phyloP scores from a whole-genome alignment of 768 basidiomycete species.

The Psilocybe cubensis region DNA sequence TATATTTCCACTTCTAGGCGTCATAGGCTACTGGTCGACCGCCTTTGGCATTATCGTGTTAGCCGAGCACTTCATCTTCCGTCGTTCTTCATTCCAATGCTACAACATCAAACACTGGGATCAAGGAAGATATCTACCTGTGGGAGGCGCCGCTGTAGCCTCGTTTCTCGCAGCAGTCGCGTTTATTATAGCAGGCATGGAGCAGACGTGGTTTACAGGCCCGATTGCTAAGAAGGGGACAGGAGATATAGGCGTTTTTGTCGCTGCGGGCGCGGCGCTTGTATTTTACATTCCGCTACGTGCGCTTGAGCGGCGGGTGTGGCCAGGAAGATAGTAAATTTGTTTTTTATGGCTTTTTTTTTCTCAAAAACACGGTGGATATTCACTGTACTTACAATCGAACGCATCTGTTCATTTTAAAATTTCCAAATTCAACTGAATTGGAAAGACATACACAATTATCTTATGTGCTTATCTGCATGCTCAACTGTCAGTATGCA shows the following conservation, averaged over 20 bases:
- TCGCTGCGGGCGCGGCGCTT: conserved; percentile 52
- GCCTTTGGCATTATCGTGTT: conserved; percentile 63
- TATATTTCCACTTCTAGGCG: conserved; percentile 34
- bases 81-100: conserved; percentile 51
- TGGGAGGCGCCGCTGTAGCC: conserved; percentile 62
- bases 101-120: conserved; percentile 64
- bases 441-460: no score
- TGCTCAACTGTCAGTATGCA: no score
- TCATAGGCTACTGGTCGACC: conserved; percentile 61
- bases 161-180: conserved; percentile 55
- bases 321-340: conserved; percentile 20
- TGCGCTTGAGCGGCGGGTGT: conserved; percentile 34
- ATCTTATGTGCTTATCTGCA: no score
- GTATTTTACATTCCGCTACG: conserved; percentile 55
- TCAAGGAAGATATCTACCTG: conserved; percentile 52
- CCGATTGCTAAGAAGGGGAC: conserved; percentile 61
- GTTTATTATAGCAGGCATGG: conserved; percentile 67
- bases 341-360: no score
- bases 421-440: no score
- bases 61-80: conserved; percentile 70
- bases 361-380: no score
- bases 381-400: no score
- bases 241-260: conserved; percentile 75
- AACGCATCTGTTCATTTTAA: no score
- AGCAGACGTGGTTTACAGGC: conserved; percentile 72